Conservation (phyloP, 176 grass and related monocot genomes). For the Chloris gayana region DNA sequence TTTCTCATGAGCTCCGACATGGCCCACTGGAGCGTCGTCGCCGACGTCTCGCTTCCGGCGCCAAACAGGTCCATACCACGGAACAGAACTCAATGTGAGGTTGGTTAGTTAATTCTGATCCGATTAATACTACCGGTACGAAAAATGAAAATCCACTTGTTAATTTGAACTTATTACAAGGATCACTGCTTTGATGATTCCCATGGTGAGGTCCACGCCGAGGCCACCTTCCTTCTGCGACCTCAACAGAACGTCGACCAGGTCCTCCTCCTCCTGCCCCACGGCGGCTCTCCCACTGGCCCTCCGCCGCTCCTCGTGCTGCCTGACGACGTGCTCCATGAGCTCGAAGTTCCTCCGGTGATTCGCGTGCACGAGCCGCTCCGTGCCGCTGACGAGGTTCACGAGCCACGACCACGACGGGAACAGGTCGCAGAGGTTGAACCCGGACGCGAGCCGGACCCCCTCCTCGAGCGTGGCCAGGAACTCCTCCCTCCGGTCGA, state of each 20-base stretch:
- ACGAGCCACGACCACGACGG: slow-evolving; percentile 37
- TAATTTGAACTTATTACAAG: not conserved
- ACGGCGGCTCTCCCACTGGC: not conserved
- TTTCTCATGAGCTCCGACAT: slow-evolving; percentile 23
- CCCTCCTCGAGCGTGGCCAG: not conserved
- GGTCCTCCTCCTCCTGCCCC: not conserved
- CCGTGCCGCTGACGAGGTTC: slow-evolving; percentile 1
- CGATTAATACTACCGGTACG: too few relatives aligned
- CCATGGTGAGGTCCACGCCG: slow-evolving; percentile 29
- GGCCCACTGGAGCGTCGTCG: not conserved
- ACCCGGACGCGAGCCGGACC: not conserved
- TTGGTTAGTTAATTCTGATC: not conserved
- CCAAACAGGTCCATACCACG: too few relatives aligned
- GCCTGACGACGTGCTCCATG: slow-evolving; percentile 31
- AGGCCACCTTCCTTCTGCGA: slow-evolving; percentile 23
- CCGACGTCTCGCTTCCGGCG: too few relatives aligned
- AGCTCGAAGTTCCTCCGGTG: slow-evolving; percentile 30
- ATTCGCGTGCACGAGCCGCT: not conserved
- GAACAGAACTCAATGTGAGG: not conserved
- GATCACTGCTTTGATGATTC: slow-evolving; percentile 16
- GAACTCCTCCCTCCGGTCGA: slow-evolving; percentile 27
- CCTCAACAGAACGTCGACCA: slow-evolving; percentile 6
- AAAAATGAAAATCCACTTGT: not conserved
- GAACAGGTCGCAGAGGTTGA: slow-evolving; percentile 43
- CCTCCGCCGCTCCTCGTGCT: slow-evolving; percentile 36